Evolutionary conservation across 1,284 basidiomycete genomes (phyloP).

Genomic region (Pseudozyma flocculosa): DNA sequence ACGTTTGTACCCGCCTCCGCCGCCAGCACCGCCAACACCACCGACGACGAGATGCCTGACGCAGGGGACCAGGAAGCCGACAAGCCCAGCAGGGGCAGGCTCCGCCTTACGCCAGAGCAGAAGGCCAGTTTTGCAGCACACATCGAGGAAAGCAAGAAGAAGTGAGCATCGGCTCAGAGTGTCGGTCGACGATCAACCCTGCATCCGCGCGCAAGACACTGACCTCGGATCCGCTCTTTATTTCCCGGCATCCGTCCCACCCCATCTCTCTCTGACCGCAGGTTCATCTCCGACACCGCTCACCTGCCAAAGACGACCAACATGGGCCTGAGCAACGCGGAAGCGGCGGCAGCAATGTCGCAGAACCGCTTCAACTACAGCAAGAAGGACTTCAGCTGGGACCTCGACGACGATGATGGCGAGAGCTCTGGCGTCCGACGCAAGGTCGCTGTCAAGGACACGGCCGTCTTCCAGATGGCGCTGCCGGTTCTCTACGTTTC

Average conservation of each 20-base stretch:
- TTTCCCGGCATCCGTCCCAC: no score
- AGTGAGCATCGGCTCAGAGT: constrained; percentile 1
- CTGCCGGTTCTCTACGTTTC: constrained; percentile 33
- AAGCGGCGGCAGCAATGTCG: constrained; percentile 25
- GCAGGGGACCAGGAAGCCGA: neutral
- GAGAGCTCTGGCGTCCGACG: neutral
- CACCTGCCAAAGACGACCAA: constrained; percentile 37
- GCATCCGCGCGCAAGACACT: no score
- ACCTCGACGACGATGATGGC: constrained; percentile 34
- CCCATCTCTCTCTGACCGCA: neutral
- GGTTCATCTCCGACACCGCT: constrained; percentile 25
- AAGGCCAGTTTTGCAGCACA: constrained; percentile 17
- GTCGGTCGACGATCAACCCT: no score
- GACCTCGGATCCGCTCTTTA: no score
- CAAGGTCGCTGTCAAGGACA: constrained; percentile 4
- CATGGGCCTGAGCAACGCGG: constrained; percentile 34
- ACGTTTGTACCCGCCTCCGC: constrained; percentile 1
- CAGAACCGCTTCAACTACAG: constrained; percentile 32
- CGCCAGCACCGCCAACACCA: constrained; percentile 6
- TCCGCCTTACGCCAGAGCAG: constrained; percentile 16
- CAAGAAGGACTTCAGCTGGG: constrained; percentile 16
- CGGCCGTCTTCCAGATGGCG: constrained; percentile 17
- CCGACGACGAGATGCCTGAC: constrained; percentile 8
- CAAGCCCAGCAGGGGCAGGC: constrained; percentile 8
- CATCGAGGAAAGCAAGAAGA: constrained; percentile 25